Percentiles rank a stretch among this genome's conserved stretches.
Evolutionary conservation across 169 alveolate species (phyloP).

Genomic region (Plasmodium reichenowi): DNA sequence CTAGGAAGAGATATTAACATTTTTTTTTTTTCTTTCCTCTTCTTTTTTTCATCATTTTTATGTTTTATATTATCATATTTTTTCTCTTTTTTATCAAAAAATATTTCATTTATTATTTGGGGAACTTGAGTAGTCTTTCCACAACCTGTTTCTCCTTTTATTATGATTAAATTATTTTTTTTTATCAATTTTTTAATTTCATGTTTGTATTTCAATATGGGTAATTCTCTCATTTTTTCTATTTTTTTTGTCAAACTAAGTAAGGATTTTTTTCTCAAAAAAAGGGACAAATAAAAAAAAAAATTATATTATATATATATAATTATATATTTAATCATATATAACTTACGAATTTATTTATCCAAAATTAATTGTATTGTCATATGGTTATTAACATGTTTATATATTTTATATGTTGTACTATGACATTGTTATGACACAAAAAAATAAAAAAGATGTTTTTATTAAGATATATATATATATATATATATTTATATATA

Average conservation of each 20-base stretch:
- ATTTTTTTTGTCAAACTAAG: too few species aligned
- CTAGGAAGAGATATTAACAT: conserved; percentile 91
- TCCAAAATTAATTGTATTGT: too few species aligned
- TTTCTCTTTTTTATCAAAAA: conserved; percentile 50
- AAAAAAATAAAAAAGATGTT: too few species aligned
- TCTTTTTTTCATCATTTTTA: not conserved
- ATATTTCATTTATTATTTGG: conserved; percentile 90
- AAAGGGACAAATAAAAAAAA: not conserved
- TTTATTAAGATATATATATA: too few species aligned
- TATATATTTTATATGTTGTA: too few species aligned
- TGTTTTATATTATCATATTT: not conserved
- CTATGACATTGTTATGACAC: too few species aligned
- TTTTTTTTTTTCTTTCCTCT: not conserved
- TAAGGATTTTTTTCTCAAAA: not conserved
- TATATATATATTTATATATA: too few species aligned
- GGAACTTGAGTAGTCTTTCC: conserved; percentile 98
- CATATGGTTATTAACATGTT: too few species aligned
- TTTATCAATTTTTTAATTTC: conserved; percentile 54
- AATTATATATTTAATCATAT: too few species aligned
- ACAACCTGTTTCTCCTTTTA: conserved; percentile 96
- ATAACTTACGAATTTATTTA: too few species aligned
- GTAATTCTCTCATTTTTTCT: conserved; percentile 41
- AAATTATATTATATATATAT: too few species aligned
- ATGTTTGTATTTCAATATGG: conserved; percentile 49
- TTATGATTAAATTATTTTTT: conserved; percentile 31